A percentile compares a stretch with the other conserved stretches of the same genome.
phyloP scores from a whole-genome alignment of 73 alveolate genomes.

The Paramecium pentaurelia region DNA sequence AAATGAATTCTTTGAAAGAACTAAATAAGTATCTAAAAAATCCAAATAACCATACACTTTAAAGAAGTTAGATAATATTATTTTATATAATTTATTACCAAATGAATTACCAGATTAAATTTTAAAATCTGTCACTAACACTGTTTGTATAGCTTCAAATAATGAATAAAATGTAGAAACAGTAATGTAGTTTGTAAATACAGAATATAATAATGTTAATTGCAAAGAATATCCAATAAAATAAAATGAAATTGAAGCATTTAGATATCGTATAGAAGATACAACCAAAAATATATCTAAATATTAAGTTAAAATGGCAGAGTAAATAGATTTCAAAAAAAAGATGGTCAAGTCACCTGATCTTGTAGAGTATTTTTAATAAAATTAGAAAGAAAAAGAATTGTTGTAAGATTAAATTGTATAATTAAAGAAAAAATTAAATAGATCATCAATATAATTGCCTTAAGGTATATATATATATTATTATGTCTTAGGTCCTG shows the following conservation, averaged over 20 bases:
- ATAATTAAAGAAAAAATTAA: slow-evolving; percentile 1
- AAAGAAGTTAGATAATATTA: slow-evolving; percentile 45
- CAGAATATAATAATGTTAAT: neutral
- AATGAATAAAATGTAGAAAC: slow-evolving; percentile 47
- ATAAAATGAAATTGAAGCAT: slow-evolving; percentile 57
- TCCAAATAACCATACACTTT: slow-evolving; percentile 30
- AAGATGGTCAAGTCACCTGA: slow-evolving; percentile 56
- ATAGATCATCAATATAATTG: neutral
- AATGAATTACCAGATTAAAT: neutral
- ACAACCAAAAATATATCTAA: slow-evolving; percentile 33
- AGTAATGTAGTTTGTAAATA: slow-evolving; percentile 1
- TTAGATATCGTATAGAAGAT: slow-evolving; percentile 50
- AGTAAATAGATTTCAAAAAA: slow-evolving; percentile 48
- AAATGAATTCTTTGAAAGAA: slow-evolving; percentile 45
- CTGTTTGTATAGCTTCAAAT: neutral
- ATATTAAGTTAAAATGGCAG: slow-evolving; percentile 47
- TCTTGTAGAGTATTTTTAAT: slow-evolving; percentile 33
- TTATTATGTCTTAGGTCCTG: neutral
- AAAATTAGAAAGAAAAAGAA: slow-evolving; percentile 52
- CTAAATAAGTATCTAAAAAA: neutral
- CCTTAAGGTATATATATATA: neutral
- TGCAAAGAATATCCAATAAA: slow-evolving; percentile 56
- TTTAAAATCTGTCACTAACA: neutral
- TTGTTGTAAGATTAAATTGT: slow-evolving; percentile 15
- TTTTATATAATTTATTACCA: slow-evolving; percentile 29